Base-by-base conservation (phyloP, 1,139 yeast species). In the Hyphopichia burtonii region DNA sequence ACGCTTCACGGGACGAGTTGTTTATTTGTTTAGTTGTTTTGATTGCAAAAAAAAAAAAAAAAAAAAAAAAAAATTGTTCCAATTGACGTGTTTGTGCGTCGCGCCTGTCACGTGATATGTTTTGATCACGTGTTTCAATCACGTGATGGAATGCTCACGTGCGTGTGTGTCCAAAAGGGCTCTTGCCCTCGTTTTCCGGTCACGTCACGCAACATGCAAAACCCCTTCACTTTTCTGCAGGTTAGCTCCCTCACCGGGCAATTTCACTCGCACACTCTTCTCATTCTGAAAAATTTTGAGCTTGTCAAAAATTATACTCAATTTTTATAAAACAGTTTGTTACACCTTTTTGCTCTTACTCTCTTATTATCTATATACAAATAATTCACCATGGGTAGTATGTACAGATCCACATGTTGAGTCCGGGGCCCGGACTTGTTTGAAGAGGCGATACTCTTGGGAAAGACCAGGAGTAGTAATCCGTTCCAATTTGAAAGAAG, bases 311-410 rank as follows among this genome's bases (percentile, higher is more conserved):
- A 30, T 30, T 30, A 30, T 30, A 30, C 32, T 16, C 28, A 25
- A 11, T 25, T 25, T 25, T 25, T 25, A 25, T 25, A 25, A 25
- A 25, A 25, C 28, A 25, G 28, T 25, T 25, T 25, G 28, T 25
- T 25, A 25, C 28, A 25, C 28, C 28, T 25, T 25, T 25, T 25
- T 25, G 28, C 28, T 25, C 28, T 25, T 25, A 25, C 28, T 25
- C 42, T 39, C 41, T 44, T 51, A 27, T 37, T 44, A 43, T 38
- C 50, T 17, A 31, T 40, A 45, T 51, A 49, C 50, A 25, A 25
- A 56, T 57, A 64, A 70, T 68, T 67, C 75, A 79, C 67, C 72
- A 80, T 80, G 86, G 75, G 83, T 76, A 80, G 84, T 80, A 80
- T 74, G 85, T 80, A 73, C 54, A 53, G 53, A 48, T 46, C 35